Conservation (phyloP, 2,329 filamentous ascomycete species). For the Cladosporium sp. region DNA sequence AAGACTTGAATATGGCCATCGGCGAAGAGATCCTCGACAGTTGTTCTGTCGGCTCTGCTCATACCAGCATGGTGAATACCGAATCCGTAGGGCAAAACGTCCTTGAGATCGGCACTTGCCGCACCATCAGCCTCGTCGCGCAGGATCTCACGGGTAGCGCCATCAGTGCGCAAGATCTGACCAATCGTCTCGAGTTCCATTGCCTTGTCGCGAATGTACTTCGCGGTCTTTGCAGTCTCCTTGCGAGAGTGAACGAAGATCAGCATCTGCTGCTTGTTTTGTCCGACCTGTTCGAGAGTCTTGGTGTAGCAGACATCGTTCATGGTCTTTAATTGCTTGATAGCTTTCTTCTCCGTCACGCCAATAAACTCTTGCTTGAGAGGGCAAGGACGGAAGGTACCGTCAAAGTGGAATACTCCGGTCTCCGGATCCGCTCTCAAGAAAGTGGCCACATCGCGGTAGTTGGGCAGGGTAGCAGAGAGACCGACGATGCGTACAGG, state of each 20-base stretch:
- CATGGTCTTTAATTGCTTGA: conserved; percentile 99
- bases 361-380: conserved; percentile 96
- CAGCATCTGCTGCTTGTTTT: conserved; percentile 93
- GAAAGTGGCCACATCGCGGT: conserved; percentile 92
- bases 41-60: conserved; percentile 88
- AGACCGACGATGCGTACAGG: conserved; percentile 87
- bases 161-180: conserved; percentile 88
- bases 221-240: conserved; percentile 95
- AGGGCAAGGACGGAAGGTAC: conserved; percentile 87
- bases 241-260: conserved; percentile 98
- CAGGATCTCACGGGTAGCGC: conserved; percentile 82
- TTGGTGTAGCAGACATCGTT: conserved; percentile 99
- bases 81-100: conserved; percentile 91
- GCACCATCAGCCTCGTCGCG: conserved; percentile 79
- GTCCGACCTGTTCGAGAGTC: conserved; percentile 91
- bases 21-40: conserved; percentile 90
- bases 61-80: conserved; percentile 98
- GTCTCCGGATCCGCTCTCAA: conserved; percentile 80
- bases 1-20: conserved; percentile 90
- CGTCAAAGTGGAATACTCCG: conserved; percentile 94
- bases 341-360: conserved; percentile 94
- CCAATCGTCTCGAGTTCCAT: conserved; percentile 96
- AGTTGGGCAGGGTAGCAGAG: conserved; percentile 93
- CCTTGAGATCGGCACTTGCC: conserved; percentile 83
- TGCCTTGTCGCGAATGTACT: conserved; percentile 93